A percentile compares a stretch with the other conserved stretches of the same genome.
phyloP scores from a whole-genome alignment of 192 early-diverging fungal genomes.

The Mortierella hygrophila region DNA sequence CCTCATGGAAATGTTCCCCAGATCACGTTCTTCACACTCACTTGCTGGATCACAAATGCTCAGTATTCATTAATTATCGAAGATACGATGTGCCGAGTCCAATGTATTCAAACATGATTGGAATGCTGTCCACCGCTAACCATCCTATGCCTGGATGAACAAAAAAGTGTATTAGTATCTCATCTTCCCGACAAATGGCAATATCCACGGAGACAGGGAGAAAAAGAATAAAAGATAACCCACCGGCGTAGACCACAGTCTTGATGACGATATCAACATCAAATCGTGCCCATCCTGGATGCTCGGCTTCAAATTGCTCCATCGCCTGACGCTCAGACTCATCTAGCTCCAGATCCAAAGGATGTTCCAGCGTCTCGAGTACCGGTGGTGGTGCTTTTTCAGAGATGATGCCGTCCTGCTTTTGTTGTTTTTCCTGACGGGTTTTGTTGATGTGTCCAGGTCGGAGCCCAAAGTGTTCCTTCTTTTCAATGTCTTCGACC shows the following conservation, averaged over 20 bases:
- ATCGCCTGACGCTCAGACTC: slow-evolving; percentile 41
- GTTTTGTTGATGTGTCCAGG: slow-evolving; percentile 23
- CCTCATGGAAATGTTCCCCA: neutral
- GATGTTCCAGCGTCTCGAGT: slow-evolving; percentile 20
- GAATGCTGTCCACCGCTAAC: slow-evolving; percentile 59
- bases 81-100: slow-evolving; percentile 39
- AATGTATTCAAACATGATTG: slow-evolving; percentile 61
- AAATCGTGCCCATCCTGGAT: slow-evolving; percentile 59
- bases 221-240: neutral
- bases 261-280: slow-evolving; percentile 72
- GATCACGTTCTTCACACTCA: neutral
- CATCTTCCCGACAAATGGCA: neutral
- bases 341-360: slow-evolving; percentile 22
- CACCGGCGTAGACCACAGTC: slow-evolving; percentile 69
- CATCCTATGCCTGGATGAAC: slow-evolving; percentile 60
- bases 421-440: slow-evolving; percentile 7
- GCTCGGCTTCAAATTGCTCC: slow-evolving; percentile 52
- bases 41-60: neutral
- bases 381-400: neutral
- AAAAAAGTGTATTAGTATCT: neutral
- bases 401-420: neutral
- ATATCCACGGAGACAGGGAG: neutral
- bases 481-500: slow-evolving; percentile 24
- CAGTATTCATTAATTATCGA: neutral
- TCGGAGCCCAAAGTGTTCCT: slow-evolving; percentile 42